Conservation (phyloP, 1,284 basidiomycete species). For the Filobasidium uniguttulatum region DNA sequence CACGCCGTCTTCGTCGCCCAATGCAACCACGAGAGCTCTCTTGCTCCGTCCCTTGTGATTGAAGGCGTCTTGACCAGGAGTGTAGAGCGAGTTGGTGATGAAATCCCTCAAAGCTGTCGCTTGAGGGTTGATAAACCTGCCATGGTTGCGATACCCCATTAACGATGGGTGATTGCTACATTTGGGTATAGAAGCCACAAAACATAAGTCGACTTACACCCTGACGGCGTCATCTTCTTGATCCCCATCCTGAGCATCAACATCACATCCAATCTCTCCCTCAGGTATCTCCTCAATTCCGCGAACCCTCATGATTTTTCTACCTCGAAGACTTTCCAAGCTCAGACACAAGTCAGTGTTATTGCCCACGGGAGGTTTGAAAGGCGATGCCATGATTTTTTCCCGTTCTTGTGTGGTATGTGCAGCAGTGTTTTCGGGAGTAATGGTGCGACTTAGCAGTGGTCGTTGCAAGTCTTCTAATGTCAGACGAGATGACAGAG, state of each 20-base stretch:
- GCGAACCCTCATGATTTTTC: conserved; percentile 29
- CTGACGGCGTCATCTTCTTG: conserved; percentile 21
- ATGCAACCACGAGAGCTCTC: conserved; percentile 26
- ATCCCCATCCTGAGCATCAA: conserved; percentile 20
- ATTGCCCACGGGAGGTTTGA: conserved; percentile 16
- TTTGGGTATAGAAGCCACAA: not conserved
- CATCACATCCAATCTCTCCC: conserved; percentile 23
- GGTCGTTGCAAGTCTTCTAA: conserved; percentile 13
- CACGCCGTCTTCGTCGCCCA: conserved; percentile 29
- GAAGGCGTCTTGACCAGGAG: conserved; percentile 24
- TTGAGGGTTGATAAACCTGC: not conserved
- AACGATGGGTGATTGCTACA: too few species aligned
- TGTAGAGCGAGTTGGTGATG: conserved; percentile 25
- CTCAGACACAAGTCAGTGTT: conserved; percentile 35
- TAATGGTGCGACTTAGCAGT: conserved; percentile 12
- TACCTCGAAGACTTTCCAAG: conserved; percentile 34
- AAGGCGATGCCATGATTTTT: conserved; percentile 17
- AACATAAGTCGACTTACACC: not conserved
- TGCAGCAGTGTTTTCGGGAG: conserved; percentile 5
- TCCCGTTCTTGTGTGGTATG: conserved; percentile 2
- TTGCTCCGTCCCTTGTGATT: conserved; percentile 23
- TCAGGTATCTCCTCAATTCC: conserved; percentile 25
- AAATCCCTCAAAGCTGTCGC: not conserved
- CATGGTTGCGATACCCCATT: too few species aligned
- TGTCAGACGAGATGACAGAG: conserved; percentile 16